These are phyloP conservation scores for Backusella liffmaniae DNA, from an alignment of 192 early-diverging fungal genomes.

Conservation along the genomic window DNA sequence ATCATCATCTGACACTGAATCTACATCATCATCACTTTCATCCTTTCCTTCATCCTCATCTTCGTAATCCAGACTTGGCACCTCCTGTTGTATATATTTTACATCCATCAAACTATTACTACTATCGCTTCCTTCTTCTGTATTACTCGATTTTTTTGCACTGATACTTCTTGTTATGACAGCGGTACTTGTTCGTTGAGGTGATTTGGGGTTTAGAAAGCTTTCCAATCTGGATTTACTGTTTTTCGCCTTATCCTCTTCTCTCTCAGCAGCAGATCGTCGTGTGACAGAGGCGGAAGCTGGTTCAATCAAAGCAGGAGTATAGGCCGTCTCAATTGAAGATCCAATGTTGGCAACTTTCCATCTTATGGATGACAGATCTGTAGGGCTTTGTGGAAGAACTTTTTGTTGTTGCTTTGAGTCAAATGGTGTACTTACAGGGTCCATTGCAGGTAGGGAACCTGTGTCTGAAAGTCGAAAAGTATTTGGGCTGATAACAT, in stretches of 20 bases:
- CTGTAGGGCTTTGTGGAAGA: background rate
- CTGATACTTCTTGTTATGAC: background rate
- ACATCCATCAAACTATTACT: background rate
- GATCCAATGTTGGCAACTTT: conserved; percentile 17
- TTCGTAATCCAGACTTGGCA: background rate
- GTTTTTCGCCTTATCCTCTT: background rate
- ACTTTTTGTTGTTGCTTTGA: background rate
- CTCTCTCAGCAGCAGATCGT: background rate
- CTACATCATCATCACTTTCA: background rate
- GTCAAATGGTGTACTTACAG: background rate
- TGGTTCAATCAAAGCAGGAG: background rate
- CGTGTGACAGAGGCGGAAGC: background rate
- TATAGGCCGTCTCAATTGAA: conserved; percentile 12
- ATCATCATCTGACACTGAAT: background rate
- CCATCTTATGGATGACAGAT: conserved; percentile 9
- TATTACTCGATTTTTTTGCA: background rate
- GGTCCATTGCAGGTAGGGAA: conserved; percentile 1
- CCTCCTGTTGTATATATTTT: background rate
- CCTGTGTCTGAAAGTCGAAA: conserved; percentile 13
- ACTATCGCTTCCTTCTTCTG: background rate
- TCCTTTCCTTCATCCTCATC: background rate
- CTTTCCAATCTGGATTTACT: conserved; percentile 1
- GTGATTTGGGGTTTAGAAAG: background rate
- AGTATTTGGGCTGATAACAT: background rate
- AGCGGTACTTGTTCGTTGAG: background rate